A percentile compares a stretch with the other conserved stretches of the same genome.
These are phyloP conservation scores for Sporothrix variecibatus DNA, from an alignment of 2,329 filamentous ascomycete species.

Conservation along the genomic window DNA sequence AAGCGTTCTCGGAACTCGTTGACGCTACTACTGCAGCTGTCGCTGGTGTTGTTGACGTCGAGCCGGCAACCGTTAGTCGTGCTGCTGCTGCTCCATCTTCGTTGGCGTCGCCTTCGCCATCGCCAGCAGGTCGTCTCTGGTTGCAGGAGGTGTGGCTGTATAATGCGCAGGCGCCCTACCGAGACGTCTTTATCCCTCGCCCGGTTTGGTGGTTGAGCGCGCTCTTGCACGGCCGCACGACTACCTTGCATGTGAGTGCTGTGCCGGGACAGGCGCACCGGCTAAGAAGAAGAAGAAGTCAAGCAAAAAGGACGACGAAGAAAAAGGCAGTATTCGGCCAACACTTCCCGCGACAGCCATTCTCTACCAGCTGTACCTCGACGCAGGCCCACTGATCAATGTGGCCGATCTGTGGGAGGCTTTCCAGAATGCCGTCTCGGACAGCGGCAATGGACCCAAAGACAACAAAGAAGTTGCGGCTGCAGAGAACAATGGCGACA, in stretches of 20 bases:
- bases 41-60: constrained; percentile 40
- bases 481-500: constrained; percentile 26
- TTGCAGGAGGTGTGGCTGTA: constrained; percentile 76
- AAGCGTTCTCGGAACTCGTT: constrained; percentile 67
- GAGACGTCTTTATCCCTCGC: constrained; percentile 73
- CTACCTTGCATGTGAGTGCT: constrained; percentile 75
- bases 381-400: constrained; percentile 76
- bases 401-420: constrained; percentile 78
- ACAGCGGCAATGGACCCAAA: constrained; percentile 34
- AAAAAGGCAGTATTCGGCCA: constrained; percentile 53
- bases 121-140: constrained; percentile 43
- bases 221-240: constrained; percentile 73
- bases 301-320: constrained; percentile 31
- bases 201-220: constrained; percentile 69
- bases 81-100: neutral
- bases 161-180: constrained; percentile 68
- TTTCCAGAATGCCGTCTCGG: constrained; percentile 64
- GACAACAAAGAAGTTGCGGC: constrained; percentile 47
- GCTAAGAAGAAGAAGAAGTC: neutral
- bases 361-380: constrained; percentile 76
- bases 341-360: constrained; percentile 71
- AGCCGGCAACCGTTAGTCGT: constrained; percentile 38
- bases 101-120: constrained; percentile 26
- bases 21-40: constrained; percentile 57
- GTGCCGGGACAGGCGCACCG: constrained; percentile 38